phyloP scores from a whole-genome alignment of 768 basidiomycete genomes.

The Podaxis carcinomalis region DNA sequence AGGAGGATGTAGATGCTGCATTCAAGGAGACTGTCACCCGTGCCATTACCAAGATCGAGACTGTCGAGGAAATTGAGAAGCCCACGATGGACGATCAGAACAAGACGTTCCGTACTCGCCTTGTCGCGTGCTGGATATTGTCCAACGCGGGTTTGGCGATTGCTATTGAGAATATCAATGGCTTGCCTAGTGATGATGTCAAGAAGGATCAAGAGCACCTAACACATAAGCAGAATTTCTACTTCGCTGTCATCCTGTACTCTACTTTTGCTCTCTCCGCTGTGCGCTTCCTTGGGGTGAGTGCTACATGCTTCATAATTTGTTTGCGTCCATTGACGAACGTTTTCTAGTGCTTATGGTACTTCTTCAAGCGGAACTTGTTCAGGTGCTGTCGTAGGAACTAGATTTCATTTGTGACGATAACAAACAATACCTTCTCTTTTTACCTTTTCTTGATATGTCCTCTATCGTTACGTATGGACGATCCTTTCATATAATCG shows the following conservation, averaged over 20 bases:
- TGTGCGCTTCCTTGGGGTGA: slow-evolving; percentile 73
- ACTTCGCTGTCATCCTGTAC: slow-evolving; percentile 77
- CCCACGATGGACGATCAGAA: slow-evolving; percentile 88
- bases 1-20: slow-evolving; percentile 84
- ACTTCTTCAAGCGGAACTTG: slow-evolving; percentile 79
- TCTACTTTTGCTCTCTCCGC: slow-evolving; percentile 71
- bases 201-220: slow-evolving; percentile 37
- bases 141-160: slow-evolving; percentile 67
- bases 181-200: slow-evolving; percentile 35
- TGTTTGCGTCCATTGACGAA: not conserved
- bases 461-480: not conserved
- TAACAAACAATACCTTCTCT: not conserved
- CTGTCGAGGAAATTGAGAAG: slow-evolving; percentile 65
- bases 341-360: slow-evolving; percentile 64
- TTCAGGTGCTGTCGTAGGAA: slow-evolving; percentile 79
- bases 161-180: slow-evolving; percentile 73
- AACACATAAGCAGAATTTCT: slow-evolving; percentile 42
- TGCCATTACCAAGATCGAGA: slow-evolving; percentile 71
- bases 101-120: slow-evolving; percentile 88
- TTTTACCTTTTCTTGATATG: not conserved
- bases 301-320: slow-evolving; percentile 23
- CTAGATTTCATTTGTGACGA: slow-evolving; percentile 25
- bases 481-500: slow-evolving; percentile 1
- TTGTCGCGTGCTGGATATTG: slow-evolving; percentile 80
- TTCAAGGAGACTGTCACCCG: slow-evolving; percentile 92